These are phyloP conservation scores for Rhizopus stolonifer DNA, from an alignment of 371 early-diverging fungal genomes.

Conservation along the genomic window DNA sequence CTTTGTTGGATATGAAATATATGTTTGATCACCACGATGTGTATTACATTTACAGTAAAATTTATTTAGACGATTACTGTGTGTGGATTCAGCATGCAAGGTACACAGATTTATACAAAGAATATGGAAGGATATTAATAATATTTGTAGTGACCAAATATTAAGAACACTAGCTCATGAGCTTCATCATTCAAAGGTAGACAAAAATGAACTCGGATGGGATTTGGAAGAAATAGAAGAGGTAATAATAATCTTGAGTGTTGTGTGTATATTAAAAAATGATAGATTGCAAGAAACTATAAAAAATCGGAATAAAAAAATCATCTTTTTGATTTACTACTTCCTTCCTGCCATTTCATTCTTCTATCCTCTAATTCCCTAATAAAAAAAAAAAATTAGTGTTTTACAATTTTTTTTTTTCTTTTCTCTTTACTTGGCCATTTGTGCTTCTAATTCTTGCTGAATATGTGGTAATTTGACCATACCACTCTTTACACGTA, in stretches of 20 bases:
- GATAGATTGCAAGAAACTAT: constrained; percentile 2
- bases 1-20: constrained; percentile 73
- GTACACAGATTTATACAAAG: constrained; percentile 20
- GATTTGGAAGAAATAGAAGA: constrained; percentile 74
- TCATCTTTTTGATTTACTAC: constrained; percentile 3
- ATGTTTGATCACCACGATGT: constrained; percentile 85
- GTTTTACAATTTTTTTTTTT: background rate
- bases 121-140: background rate
- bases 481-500: constrained; percentile 33
- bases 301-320: background rate
- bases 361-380: constrained; percentile 44
- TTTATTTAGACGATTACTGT: constrained; percentile 94
- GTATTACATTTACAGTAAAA: constrained; percentile 81
- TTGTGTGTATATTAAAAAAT: background rate
- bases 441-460: constrained; percentile 44
- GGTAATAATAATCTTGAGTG: constrained; percentile 17
- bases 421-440: constrained; percentile 33
- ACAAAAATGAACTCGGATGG: constrained; percentile 72
- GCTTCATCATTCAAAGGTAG: constrained; percentile 68
- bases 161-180: constrained; percentile 77
- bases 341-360: constrained; percentile 41
- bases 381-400: background rate
- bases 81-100: constrained; percentile 89
- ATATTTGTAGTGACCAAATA: constrained; percentile 58
- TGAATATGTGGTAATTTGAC: constrained; percentile 42